Evolutionary conservation across 139 green algal species (phyloP), one percentile per base, ranked within the genome.

Genomic region (Tetradesmus lagerheimii): DNA sequence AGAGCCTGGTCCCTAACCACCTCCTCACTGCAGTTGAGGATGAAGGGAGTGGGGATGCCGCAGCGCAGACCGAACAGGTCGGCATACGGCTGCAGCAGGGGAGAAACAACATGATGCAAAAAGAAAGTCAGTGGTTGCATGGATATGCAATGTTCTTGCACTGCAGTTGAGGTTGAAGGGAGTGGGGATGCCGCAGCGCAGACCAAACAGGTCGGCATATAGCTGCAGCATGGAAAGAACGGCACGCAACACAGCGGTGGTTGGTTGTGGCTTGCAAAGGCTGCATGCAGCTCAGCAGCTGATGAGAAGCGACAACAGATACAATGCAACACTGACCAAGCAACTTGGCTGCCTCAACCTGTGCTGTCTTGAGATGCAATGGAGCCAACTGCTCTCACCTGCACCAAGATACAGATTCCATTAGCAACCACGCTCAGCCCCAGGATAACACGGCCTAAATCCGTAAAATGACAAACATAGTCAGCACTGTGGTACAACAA

Each of bases 1-100:
- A 96, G 39, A 0, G 96, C 92, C 89, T 97, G 96, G n/a, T 94
- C 94, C 29, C 97, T 93, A 47, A 98, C 96, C 76, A 98, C 94
- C 94, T 99, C 97, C 94, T 95, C 92, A 23, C 95, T 96, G 93
- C 99, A 99, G 91, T 98, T 99, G 75, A 89, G 66, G 41, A 98
- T 92, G 89, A 97, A 97, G 23, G 80, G 78, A 16, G 43, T 34
- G 47, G 97, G 93, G 79, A 98, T 92, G 34, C 86, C 86, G 85
- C 93, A 96, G 14, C 57, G 76, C 6, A 39, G n/a, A 9, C 66
- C 93, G 89, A 97, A 97, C 27, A 62, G 37, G 25, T 97, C 94
- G 0, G 96, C 96, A 71, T 92, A 89, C 12, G 95, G 95, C 94
- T 98, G 96, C 12, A 96, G 92, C 50, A 64, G 12, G 18, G 2